Conservation (phyloP, 805 yeast genomes). For the Wickerhamiella alocasiicola region DNA sequence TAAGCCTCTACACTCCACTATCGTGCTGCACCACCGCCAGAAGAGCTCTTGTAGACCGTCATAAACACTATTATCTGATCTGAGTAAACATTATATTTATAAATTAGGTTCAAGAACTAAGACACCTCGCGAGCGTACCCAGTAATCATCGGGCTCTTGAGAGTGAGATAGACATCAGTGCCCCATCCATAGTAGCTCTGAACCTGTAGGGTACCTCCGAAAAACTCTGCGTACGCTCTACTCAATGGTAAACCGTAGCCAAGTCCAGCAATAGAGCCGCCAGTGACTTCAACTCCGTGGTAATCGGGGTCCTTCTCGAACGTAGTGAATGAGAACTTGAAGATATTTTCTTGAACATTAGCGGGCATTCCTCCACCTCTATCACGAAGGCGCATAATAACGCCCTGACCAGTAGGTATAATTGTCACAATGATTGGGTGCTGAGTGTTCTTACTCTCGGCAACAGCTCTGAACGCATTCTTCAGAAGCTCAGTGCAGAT, state of each 20-base stretch:
- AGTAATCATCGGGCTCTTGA: conserved; percentile 19
- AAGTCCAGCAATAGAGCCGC: conserved; percentile 74
- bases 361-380: conserved; percentile 82
- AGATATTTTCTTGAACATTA: conserved; percentile 49
- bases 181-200: conserved; percentile 70
- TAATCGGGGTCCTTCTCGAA: conserved; percentile 50
- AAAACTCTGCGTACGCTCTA: conserved; percentile 57
- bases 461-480: conserved; percentile 77
- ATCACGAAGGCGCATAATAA: conserved; percentile 72
- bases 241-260: conserved; percentile 91
- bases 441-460: conserved; percentile 42
- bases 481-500: conserved; percentile 76
- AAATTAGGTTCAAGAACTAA: background rate
- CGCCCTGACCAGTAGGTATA: conserved; percentile 34
- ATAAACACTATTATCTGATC: too few species aligned
- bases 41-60: too few species aligned
- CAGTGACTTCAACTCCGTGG: conserved; percentile 54
- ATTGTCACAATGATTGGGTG: conserved; percentile 40
- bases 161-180: conserved; percentile 53
- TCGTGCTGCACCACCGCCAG: too few species aligned
- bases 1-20: too few species aligned
- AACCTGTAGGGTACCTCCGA: conserved; percentile 56
- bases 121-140: conserved; percentile 17
- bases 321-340: conserved; percentile 79
- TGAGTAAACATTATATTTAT: too few species aligned